These are phyloP conservation scores for Monoraphidium neglectum DNA, from an alignment of 139 green algal genomes.

Conservation along the genomic window DNA sequence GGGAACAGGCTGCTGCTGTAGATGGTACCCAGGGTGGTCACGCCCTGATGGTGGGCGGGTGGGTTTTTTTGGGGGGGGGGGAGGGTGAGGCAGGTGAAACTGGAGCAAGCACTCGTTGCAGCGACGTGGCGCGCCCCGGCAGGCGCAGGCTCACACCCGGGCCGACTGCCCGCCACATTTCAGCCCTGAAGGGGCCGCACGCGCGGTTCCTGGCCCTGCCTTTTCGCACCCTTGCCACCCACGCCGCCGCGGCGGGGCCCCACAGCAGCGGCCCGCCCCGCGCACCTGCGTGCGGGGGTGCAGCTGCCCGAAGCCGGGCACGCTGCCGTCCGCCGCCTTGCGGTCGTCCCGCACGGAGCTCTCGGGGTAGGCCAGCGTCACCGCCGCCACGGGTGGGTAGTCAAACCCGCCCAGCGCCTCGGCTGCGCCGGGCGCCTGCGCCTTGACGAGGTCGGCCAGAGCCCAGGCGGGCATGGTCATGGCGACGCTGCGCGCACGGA, in stretches of 20 bases:
- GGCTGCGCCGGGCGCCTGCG: slow-evolving; percentile 45
- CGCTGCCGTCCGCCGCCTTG: slow-evolving; percentile 54
- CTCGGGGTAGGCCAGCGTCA: slow-evolving; percentile 89
- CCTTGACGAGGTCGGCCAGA: slow-evolving; percentile 75
- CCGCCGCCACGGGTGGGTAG: slow-evolving; percentile 95
- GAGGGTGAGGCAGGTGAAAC: too few relatives aligned
- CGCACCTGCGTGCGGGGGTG: slow-evolving; percentile 86
- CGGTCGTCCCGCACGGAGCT: slow-evolving; percentile 79
- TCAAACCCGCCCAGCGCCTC: slow-evolving; percentile 82
- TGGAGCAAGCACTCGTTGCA: too few relatives aligned
- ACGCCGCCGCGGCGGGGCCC: not conserved
- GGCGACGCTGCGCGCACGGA: slow-evolving; percentile 63
- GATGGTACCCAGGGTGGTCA: slow-evolving; percentile 97
- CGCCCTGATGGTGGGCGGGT: slow-evolving; percentile 64
- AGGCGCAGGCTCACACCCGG: too few relatives aligned
- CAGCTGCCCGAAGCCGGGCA: slow-evolving; percentile 96
- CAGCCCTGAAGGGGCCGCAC: too few relatives aligned
- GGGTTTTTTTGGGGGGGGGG: too few relatives aligned
- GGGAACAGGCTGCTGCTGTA: slow-evolving; percentile 96
- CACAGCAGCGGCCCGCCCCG: not conserved
- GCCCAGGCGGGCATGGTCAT: slow-evolving; percentile 93
- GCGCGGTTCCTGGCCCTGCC: not conserved
- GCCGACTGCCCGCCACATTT: too few relatives aligned
- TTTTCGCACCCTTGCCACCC: not conserved
- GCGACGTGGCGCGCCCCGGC: too few relatives aligned